A percentile compares a stretch with the other conserved stretches of the same genome.
phyloP scores from a whole-genome alignment of 2,329 filamentous ascomycete genomes.

The Nemania abortiva region DNA sequence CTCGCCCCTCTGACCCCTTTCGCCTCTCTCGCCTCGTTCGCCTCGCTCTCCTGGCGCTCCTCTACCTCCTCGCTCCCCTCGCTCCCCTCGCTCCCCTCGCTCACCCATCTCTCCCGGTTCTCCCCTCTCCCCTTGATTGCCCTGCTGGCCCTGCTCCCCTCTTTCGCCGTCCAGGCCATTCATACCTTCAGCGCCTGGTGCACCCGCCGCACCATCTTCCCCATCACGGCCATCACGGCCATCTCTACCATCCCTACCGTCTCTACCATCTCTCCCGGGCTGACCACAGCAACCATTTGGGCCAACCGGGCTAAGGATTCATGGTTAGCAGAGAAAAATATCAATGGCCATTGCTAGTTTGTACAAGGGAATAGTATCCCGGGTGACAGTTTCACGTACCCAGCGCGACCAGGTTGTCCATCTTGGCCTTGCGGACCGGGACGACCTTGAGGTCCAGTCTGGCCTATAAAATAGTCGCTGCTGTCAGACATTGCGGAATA shows the following conservation, averaged over 20 bases:
- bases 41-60: slow-evolving; percentile 6
- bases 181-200: slow-evolving; percentile 13
- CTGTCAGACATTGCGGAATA: neutral
- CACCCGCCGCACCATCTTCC: slow-evolving; percentile 4
- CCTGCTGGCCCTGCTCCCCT: slow-evolving; percentile 5
- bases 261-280: slow-evolving; percentile 5
- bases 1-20: neutral
- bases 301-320: slow-evolving; percentile 11
- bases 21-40: slow-evolving; percentile 1
- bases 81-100: neutral
- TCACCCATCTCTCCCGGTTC: slow-evolving; percentile 2
- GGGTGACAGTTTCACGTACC: slow-evolving; percentile 21
- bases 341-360: neutral
- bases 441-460: slow-evolving; percentile 27
- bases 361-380: neutral
- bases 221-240: slow-evolving; percentile 33
- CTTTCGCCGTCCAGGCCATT: slow-evolving; percentile 9
- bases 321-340: neutral
- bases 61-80: neutral
- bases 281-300: slow-evolving; percentile 5
- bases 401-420: slow-evolving; percentile 26
- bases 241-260: slow-evolving; percentile 36
- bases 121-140: slow-evolving; percentile 1
- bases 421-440: slow-evolving; percentile 20
- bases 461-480: slow-evolving; percentile 9